Percentiles rank a stretch among this genome's conserved stretches.
phyloP scores from a whole-genome alignment of 176 grass and related monocot species.

The Eleusine indica region DNA sequence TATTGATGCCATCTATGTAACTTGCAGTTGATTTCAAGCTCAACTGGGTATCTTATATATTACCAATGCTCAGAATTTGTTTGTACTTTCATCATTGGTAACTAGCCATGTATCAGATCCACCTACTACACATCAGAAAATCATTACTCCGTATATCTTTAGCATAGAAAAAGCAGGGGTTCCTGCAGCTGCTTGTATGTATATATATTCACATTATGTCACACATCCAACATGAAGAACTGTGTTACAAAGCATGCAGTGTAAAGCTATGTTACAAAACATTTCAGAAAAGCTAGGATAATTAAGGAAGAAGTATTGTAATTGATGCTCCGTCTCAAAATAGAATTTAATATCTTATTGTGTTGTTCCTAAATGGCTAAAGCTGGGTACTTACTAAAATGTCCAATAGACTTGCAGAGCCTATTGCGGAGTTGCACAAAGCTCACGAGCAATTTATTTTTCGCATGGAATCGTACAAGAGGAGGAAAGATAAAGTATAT shows the following conservation, averaged over 20 bases:
- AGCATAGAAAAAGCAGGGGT: neutral
- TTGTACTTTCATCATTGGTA: slow-evolving; percentile 16
- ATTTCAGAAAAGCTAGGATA: neutral
- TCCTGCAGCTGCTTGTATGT: neutral
- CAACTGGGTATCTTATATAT: neutral
- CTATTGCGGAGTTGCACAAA: slow-evolving; percentile 76
- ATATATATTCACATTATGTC: neutral
- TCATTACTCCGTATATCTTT: neutral
- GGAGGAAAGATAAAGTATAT: slow-evolving; percentile 73
- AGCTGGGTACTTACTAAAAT: slow-evolving; percentile 31
- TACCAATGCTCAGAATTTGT: neutral
- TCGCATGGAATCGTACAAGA: slow-evolving; percentile 65
- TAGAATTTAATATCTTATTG: neutral
- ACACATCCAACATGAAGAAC: neutral
- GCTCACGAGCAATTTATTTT: slow-evolving; percentile 70
- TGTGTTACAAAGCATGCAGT: neutral
- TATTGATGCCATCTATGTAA: neutral
- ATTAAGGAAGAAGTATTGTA: neutral
- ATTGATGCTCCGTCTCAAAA: neutral
- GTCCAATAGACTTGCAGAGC: slow-evolving; percentile 79
- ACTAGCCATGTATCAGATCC: neutral
- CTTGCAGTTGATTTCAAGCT: slow-evolving; percentile 7
- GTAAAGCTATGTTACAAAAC: neutral
- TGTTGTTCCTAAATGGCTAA: neutral
- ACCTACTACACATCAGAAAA: neutral